phyloP scores from a whole-genome alignment of 2,329 filamentous ascomycete species.

The Aspergillus latus region DNA sequence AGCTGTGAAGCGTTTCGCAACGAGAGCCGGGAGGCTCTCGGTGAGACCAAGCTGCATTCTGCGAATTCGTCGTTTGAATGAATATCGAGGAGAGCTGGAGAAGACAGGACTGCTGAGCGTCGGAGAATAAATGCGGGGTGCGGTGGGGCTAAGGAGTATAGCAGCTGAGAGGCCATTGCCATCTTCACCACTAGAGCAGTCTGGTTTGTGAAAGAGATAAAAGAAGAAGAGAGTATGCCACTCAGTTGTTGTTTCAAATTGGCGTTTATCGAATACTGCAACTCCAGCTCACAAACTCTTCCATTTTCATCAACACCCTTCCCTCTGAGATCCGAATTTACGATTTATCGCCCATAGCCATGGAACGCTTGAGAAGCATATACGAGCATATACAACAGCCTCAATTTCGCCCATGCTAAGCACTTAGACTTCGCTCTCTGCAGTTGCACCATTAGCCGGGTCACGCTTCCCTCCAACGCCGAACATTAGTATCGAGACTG shows the following conservation, averaged over 20 bases:
- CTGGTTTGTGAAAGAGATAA: not conserved
- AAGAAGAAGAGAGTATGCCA: not conserved
- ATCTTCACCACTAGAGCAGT: not conserved
- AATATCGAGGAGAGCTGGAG: constrained; percentile 3
- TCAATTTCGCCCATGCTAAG: not conserved
- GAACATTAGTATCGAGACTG: not conserved
- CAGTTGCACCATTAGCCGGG: not conserved
- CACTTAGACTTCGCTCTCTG: not conserved
- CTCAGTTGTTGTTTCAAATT: not conserved
- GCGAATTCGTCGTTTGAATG: not conserved
- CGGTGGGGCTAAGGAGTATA: not conserved
- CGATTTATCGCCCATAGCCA: not conserved
- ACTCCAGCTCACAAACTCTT: not conserved
- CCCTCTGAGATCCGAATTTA: not conserved
- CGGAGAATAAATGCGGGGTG: not conserved
- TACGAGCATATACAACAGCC: not conserved
- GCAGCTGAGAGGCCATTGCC: not conserved
- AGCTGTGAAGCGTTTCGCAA: constrained; percentile 35
- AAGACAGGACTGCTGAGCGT: not conserved
- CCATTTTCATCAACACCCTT: not conserved
- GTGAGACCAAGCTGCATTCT: constrained; percentile 39
- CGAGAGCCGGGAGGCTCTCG: constrained; percentile 38
- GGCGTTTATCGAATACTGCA: not conserved
- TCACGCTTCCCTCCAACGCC: not conserved
- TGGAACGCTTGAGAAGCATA: not conserved